A percentile compares a stretch with the other conserved stretches of the same genome.
Conservation (phyloP, 148 eudicot species). For the Rheum nobile region DNA sequence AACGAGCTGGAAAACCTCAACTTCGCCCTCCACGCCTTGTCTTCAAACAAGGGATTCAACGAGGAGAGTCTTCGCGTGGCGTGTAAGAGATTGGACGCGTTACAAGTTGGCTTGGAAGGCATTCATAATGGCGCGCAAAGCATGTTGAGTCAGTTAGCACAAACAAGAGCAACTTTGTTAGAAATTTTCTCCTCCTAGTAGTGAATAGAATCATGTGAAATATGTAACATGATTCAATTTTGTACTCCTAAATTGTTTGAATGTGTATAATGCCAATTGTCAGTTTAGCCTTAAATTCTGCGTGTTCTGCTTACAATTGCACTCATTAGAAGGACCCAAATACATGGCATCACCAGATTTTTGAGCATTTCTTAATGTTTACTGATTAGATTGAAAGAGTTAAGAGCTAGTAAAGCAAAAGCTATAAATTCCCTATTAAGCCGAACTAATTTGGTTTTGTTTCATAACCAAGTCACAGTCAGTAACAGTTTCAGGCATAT, state of each 20-base stretch:
- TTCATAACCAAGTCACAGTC: background rate
- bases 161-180: constrained; percentile 19
- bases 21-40: constrained; percentile 10
- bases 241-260: background rate
- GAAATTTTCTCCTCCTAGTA: constrained; percentile 13
- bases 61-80: constrained; percentile 4
- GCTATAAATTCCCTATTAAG: background rate
- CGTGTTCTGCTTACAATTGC: background rate
- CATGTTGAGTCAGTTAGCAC: constrained; percentile 13
- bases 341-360: background rate
- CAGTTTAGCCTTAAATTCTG: background rate
- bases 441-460: background rate
- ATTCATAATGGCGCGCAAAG: constrained; percentile 17
- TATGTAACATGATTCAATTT: background rate
- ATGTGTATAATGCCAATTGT: background rate
- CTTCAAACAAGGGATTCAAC: background rate
- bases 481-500: background rate
- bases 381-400: background rate
- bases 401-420: too few relatives aligned
- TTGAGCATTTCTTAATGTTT: background rate
- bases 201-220: background rate
- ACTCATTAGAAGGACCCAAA: background rate
- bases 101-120: constrained; percentile 18
- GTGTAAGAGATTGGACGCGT: constrained; percentile 8
- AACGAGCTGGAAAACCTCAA: constrained; percentile 18